Conservation (phyloP, 768 basidiomycete genomes). For the Kwoniella heveanensis region DNA sequence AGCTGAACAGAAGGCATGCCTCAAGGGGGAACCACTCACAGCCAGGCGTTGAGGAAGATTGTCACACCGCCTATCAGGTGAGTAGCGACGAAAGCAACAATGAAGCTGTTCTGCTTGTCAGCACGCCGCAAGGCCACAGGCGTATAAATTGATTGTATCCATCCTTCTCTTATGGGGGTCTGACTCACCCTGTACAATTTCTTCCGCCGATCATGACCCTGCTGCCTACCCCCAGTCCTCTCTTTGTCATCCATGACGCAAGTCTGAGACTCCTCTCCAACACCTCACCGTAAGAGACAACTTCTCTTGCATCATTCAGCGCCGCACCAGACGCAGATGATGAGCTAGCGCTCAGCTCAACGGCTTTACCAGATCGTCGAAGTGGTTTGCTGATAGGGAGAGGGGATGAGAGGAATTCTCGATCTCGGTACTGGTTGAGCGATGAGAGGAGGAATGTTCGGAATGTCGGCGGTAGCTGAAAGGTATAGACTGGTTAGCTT, state of each 20-base stretch:
- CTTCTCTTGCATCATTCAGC: slow-evolving; percentile 15
- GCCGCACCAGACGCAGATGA: not conserved
- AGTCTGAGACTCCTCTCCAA: slow-evolving; percentile 25
- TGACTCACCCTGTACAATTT: slow-evolving; percentile 42
- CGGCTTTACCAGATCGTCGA: not conserved
- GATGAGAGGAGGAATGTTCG: slow-evolving; percentile 35
- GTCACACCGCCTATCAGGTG: slow-evolving; percentile 47
- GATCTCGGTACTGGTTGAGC: slow-evolving; percentile 27
- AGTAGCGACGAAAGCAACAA: slow-evolving; percentile 40
- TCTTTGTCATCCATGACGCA: slow-evolving; percentile 38
- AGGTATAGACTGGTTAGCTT: too few species aligned
- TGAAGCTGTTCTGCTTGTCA: slow-evolving; percentile 30
- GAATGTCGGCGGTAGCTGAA: slow-evolving; percentile 42
- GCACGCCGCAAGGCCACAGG: not conserved
- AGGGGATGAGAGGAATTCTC: slow-evolving; percentile 43
- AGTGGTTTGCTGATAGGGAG: slow-evolving; percentile 2
- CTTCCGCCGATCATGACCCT: slow-evolving; percentile 43
- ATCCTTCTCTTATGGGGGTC: not conserved
- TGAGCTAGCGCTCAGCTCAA: not conserved
- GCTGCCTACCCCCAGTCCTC: slow-evolving; percentile 42
- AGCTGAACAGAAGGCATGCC: not conserved
- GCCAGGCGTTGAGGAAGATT: slow-evolving; percentile 45
- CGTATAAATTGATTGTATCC: too few species aligned
- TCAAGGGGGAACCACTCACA: slow-evolving; percentile 33
- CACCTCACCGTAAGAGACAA: slow-evolving; percentile 34